Evolutionary conservation across 164 flowering plant species (phyloP), one percentile per base, ranked within the genome.

Genomic region (Nymphaea thermarum): DNA sequence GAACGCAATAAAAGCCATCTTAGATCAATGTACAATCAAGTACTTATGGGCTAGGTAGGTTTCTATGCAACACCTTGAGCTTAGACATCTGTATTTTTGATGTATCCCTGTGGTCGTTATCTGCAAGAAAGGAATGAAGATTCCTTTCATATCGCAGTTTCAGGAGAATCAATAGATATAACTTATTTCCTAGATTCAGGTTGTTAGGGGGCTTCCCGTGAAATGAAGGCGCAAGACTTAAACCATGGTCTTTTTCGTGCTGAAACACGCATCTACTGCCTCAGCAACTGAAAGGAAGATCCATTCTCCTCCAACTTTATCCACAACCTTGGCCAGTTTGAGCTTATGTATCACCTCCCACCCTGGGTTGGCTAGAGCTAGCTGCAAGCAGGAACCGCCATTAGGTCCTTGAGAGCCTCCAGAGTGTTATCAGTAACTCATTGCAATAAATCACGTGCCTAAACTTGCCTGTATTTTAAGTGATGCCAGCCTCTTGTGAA

Each of bases 281-380:
- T 91, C 95, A 36, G 65, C 79, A 41, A 87, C 80, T 4, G 81
- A 77, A 55, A 87, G 70, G 71, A 85, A 91, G 70, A 88, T 57
- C 76, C 79, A 67, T 25, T 67, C 76, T 72, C 42, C 75, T 66
- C 88, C 87, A 55, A 85, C 81, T 77, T 76, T 80, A 4, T 85
- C 87, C 2, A 84, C 69, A 64, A 87, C 82, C 17, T 85, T 82
- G 11, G 87, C 76, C 64, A 78, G 25, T 80, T 87, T 89, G 63
- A 92, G 77, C 79, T 87, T 90, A 73, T 83, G 84, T 5, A 88
- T 81, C 71, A 92, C 92, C 71, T 83, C 79, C 94, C 86, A 82
- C 62, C 87, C 81, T 17, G 89, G 94, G 72, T 77, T 86, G 6
- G 81, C 90, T 63, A 91, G 36, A 2, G 83, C 87, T 71, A 91